phyloP scores from a whole-genome alignment of 495 filamentous ascomycete genomes.

The Cercophora newfieldiana region DNA sequence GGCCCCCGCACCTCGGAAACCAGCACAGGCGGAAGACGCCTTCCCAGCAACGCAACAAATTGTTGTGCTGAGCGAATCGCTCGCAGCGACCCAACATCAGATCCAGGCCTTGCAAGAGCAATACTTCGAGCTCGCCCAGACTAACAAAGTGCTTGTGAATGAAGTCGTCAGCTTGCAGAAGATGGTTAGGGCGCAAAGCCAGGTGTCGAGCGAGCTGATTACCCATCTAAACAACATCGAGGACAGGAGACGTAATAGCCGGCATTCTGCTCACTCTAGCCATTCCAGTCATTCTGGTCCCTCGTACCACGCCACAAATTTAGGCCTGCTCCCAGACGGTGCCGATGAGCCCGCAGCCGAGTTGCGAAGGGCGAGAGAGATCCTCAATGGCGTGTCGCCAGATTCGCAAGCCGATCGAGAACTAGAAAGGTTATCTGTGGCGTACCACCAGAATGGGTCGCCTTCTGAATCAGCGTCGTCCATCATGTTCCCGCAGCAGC shows the following conservation, averaged over 20 bases:
- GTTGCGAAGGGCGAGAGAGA: conserved; percentile 84
- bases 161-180: conserved; percentile 88
- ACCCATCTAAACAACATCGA: conserved; percentile 50
- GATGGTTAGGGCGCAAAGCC: conserved; percentile 72
- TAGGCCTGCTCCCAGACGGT: conserved; percentile 44
- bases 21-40: conserved; percentile 66
- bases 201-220: conserved; percentile 52
- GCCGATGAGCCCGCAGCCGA: conserved; percentile 75
- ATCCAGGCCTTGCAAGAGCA: conserved; percentile 82
- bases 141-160: conserved; percentile 83
- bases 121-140: conserved; percentile 79
- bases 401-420: conserved; percentile 77
- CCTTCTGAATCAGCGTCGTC: conserved; percentile 49
- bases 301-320: conserved; percentile 29
- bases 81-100: conserved; percentile 88
- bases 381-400: conserved; percentile 76
- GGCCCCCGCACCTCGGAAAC: conserved; percentile 87
- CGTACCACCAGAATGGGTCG: conserved; percentile 62
- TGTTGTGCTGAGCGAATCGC: conserved; percentile 81
- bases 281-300: conserved; percentile 38
- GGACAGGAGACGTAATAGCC: conserved; percentile 44
- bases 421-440: conserved; percentile 72
- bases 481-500: conserved; percentile 43
- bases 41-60: conserved; percentile 78
- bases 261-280: conserved; percentile 43